Base-by-base conservation (phyloP, 345 rosid genomes). In the Trapa bicornis region DNA sequence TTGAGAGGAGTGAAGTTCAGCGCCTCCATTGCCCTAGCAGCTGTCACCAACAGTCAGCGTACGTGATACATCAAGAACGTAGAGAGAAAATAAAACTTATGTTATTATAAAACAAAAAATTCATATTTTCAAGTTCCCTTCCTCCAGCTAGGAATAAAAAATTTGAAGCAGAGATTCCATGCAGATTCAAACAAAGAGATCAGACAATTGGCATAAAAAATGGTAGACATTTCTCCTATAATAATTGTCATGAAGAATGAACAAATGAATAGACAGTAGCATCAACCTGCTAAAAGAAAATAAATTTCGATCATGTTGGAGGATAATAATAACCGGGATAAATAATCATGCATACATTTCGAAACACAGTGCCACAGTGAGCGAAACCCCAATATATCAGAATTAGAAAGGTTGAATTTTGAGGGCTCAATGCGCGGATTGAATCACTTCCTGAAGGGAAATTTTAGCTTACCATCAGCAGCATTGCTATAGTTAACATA, bases 21-120 rank as follows among this genome's bases (percentile, higher is more conserved):
- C 72, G 80, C 8, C 36, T 93, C 94, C 81, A 93, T 48, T 41
- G 97, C 98, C 82, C 84, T 85, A 22, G 87, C 89, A 71, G 98
- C 98, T 93, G 88, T 70, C 36, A 58, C 11, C 63, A 58, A 58
- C 38, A 8, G 35, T 58, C 63, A 58, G 63, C 11, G 63, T 50
- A 50, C 56, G 17, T 50, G 56, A 5, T 2, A 15, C 6, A 50
- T 50, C 22, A 50, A 16, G 56, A 15, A 50, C 17, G 6, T 50
- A 2, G 56, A 50, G 35, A 33, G 15, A 62, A 15, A 14, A 5
- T 38, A 1, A 2, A 36, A 22, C 29, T 22, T 22, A 22, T n/a
- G 9, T 54, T 4, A 4, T 54, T 22, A 1, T 22, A 33, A n/a
- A n/a, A n/a, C 0, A 54, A 22, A 54, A 1, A 54, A 54, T 22